Percentiles rank a stretch among this genome's conserved stretches.
These are phyloP conservation scores for Calonectria pauciramosa DNA, from an alignment of 2,329 filamentous ascomycete genomes.

Conservation along the genomic window DNA sequence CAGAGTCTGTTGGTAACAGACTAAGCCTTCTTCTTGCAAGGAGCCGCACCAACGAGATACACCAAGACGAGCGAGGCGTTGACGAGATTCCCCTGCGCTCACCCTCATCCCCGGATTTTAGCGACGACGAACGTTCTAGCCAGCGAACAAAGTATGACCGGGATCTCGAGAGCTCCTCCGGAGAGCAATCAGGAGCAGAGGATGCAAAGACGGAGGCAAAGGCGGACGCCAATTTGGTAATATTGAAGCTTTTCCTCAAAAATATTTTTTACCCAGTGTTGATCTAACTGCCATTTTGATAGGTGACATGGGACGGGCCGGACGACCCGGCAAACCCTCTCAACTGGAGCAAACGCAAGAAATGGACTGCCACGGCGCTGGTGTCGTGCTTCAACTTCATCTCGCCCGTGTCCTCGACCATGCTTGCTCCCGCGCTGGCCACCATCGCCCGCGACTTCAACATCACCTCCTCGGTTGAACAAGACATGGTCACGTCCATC, in stretches of 20 bases:
- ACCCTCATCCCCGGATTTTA: not conserved
- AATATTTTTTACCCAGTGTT: not conserved
- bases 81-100: conserved; percentile 1
- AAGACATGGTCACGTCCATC: conserved; percentile 69
- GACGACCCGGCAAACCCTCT: conserved; percentile 56
- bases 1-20: not conserved
- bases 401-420: conserved; percentile 67
- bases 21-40: not conserved
- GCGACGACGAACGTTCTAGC: not conserved
- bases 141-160: not conserved
- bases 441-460: conserved; percentile 60
- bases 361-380: conserved; percentile 52
- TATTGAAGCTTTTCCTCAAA: not conserved
- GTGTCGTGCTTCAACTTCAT: conserved; percentile 64
- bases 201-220: not conserved
- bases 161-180: not conserved
- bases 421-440: conserved; percentile 63
- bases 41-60: not conserved
- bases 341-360: conserved; percentile 61
- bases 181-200: not conserved
- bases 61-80: not conserved
- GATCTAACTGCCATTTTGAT: not conserved
- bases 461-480: conserved; percentile 57
- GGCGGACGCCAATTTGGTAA: not conserved
- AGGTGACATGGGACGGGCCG: conserved; percentile 60